Base-by-base conservation (phyloP, 106 monocot genomes). In the Agapanthus africanus region DNA sequence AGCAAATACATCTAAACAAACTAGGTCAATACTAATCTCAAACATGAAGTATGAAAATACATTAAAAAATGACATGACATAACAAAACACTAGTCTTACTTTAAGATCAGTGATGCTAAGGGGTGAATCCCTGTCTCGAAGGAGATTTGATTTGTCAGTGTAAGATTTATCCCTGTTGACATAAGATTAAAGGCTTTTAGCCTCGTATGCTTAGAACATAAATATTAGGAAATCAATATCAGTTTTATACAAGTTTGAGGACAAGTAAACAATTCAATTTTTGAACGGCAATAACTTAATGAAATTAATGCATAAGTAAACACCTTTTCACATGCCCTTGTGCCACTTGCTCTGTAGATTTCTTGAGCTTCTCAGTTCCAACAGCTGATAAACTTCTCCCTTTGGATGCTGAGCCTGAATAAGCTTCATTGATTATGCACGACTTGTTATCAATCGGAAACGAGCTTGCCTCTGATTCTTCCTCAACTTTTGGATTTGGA, bases 381-480 rank as follows among this genome's bases (percentile, higher is more conserved):
- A 46, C 33, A 64, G 61, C 39, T 37, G 78, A 26, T 35, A 61
- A 32, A 61, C 27, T 46, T 70, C 38, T 52, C 50, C 72, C 76
- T 68, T 80, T 82, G 35, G 82, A 82, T 37, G 72, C 74, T 38
- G 74, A 73, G 31, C 81, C 81, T 14, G 78, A 81, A 46, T 70
- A 78, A 22, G 70, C 27, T 37, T 82, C 80, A 65, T 66, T 60
- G 3, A 31, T 32, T 71, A 70, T 59, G 32, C 65, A 75, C 32
- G 68, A 73, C 67, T 78, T 87, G 49, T 71, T 84, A 71, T 85
- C 87, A 52, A 68, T 35, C 46, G 84, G 82, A 79, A 87, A 52
- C 4, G 99, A 99, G 78, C 97, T 99, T 67, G 97, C 97, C 65
- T 95, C 99, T 54, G 93, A 99, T 83, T 99, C 99, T 75, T 99